phyloP scores from a whole-genome alignment of 2,329 filamentous ascomycete genomes.

The Colletotrichum liaoningense region DNA sequence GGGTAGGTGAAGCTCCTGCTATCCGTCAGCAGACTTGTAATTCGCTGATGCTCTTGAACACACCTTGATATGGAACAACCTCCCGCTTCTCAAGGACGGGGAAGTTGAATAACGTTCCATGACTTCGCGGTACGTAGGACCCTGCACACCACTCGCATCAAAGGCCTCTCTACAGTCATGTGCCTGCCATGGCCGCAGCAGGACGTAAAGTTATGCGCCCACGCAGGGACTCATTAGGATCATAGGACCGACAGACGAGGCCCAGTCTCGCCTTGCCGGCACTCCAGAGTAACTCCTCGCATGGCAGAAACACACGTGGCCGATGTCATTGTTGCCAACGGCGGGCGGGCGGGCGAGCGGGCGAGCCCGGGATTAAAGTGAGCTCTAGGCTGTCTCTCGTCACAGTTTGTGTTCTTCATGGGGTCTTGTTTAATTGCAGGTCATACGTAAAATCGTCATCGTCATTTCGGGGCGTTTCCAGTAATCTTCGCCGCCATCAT shows the following conservation, averaged over 20 bases:
- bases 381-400: neutral
- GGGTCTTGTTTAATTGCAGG: neutral
- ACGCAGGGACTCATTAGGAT: neutral
- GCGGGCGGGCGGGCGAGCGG: neutral
- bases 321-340: neutral
- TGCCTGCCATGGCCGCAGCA: neutral
- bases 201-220: neutral
- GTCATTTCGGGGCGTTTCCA: conserved; percentile 31
- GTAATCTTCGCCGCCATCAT: conserved; percentile 20
- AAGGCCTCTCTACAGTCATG: neutral
- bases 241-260: neutral
- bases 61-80: neutral
- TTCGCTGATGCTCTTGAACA: neutral
- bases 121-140: neutral
- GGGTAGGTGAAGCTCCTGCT: neutral
- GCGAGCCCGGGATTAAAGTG: neutral
- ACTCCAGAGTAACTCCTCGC: neutral
- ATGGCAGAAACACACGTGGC: neutral
- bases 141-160: neutral
- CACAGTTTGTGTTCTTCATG: neutral
- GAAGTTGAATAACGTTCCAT: neutral
- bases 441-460: neutral
- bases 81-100: neutral
- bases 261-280: neutral
- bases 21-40: neutral